Evolutionary conservation across 768 basidiomycete species (phyloP).

Genomic region (Lenzites betulinus): DNA sequence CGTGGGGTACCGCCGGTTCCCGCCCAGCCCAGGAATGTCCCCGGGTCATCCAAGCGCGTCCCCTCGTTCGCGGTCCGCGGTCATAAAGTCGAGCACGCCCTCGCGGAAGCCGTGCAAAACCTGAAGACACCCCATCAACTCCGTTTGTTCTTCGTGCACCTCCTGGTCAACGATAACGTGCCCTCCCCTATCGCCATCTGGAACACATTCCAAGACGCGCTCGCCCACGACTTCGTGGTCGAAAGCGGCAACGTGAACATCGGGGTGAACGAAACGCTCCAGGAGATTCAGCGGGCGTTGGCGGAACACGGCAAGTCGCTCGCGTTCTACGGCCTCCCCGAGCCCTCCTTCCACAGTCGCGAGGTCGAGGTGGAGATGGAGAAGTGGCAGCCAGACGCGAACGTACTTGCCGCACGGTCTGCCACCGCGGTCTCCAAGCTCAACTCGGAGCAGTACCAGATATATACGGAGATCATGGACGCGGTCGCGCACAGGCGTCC

Average conservation of each 20-base stretch:
- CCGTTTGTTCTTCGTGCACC: conserved; percentile 40
- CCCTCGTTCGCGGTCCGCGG: conserved; percentile 28
- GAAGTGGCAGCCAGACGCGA: conserved; percentile 24
- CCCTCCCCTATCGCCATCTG: conserved; percentile 29
- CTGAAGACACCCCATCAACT: conserved; percentile 40
- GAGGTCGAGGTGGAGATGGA: conserved; percentile 34
- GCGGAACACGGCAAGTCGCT: conserved; percentile 33
- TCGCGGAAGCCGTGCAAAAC: conserved; percentile 37
- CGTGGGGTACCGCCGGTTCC: not conserved
- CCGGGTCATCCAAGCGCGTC: conserved; percentile 28
- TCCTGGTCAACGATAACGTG: conserved; percentile 38
- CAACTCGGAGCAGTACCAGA: conserved; percentile 29
- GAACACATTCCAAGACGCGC: conserved; percentile 28
- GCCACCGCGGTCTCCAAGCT: conserved; percentile 16
- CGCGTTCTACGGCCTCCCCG: conserved; percentile 33
- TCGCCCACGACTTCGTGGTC: conserved; percentile 28
- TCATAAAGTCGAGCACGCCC: conserved; percentile 32
- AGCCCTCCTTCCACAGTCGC: conserved; percentile 26
- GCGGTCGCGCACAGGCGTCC: conserved; percentile 18
- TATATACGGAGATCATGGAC: conserved; percentile 22
- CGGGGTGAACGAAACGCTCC: conserved; percentile 27
- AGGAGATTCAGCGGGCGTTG: conserved; percentile 26
- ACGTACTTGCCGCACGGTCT: conserved; percentile 14
- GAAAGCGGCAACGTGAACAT: conserved; percentile 21
- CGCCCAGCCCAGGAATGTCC: conserved; percentile 2